Base-by-base conservation (phyloP, 306 rosid species). In the Gynostemma pentaphyllum region DNA sequence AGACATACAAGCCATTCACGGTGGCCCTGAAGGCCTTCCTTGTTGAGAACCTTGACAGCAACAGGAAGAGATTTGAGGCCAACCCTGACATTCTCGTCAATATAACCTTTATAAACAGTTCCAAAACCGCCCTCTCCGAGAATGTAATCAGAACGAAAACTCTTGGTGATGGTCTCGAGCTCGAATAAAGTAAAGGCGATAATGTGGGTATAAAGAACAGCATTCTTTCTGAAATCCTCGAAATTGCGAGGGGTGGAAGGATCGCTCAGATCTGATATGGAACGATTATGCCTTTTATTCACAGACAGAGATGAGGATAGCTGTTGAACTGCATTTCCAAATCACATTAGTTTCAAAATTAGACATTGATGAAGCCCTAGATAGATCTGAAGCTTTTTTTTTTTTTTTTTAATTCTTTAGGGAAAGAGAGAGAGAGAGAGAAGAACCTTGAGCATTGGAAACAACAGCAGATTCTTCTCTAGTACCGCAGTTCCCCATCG, bases 71-170 rank as follows among this genome's bases (percentile, higher is more conserved):
- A 88, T 59, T 94, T 94, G 61, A 94, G 95, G 24, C 99, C 99
- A 29, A 94, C 97, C 70, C 99, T 77, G 11, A 94, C 94, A 55
- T 94, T 94, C 81, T 94, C 99, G 27, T 94, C 97, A 68, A 94
- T 86, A 85, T 94, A 94, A 50, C 99, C 99, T 68, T 94, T 94
- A 56, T 94, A 94, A 48, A 94, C 99, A 12, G 95, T 94, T 7
- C 99, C 99, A 56, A 94, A 94, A 0, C 99, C 99, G n/a, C 99
- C 99, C 47, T 88, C 97, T 4, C 99, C 99, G 24, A 94, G 82
- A 50, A 94, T 86, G 44, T 94, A 94, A 74, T 94, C 99, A 5
- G 86, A 77, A n/a, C 99, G 88, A 66, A 94, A 94, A 74, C 99
- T 94, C 80, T 94, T 94, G 0, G 97, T 94, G 62, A 94, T 94